Evolutionary conservation across 2,329 filamentous ascomycete genomes (phyloP).

Genomic region (Tolypocladium album): DNA sequence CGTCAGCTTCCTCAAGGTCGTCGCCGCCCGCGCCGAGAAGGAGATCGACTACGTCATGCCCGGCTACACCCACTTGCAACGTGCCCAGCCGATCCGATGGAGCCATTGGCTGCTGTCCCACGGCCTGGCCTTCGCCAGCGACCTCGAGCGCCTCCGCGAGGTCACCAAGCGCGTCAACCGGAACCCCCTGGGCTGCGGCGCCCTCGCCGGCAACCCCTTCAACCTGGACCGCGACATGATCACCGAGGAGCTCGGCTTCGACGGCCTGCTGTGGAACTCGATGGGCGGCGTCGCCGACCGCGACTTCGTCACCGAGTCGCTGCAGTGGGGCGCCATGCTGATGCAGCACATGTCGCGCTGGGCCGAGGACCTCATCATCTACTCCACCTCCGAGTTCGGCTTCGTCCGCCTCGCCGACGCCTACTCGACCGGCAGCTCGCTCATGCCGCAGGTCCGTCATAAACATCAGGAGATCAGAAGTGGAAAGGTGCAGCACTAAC

Average conservation of each 20-base stretch:
- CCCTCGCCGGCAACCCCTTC: constrained; percentile 74
- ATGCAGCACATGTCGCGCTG: constrained; percentile 73
- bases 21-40: constrained; percentile 56
- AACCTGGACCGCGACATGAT: constrained; percentile 40
- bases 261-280: constrained; percentile 63
- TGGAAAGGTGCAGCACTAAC: too few relatives aligned
- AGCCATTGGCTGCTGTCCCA: constrained; percentile 73
- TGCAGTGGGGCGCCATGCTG: constrained; percentile 70
- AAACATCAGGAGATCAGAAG: too few relatives aligned
- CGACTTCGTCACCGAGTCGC: constrained; percentile 72
- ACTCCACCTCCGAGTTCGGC: constrained; percentile 64
- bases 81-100: constrained; percentile 71
- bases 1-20: constrained; percentile 57
- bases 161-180: constrained; percentile 64
- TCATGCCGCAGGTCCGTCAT: too few relatives aligned
- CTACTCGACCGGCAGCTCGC: constrained; percentile 63
- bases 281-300: constrained; percentile 67
- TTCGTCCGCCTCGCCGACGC: constrained; percentile 69
- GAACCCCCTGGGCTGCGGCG: constrained; percentile 62
- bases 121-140: constrained; percentile 57
- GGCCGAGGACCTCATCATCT: constrained; percentile 81
- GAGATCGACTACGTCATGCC: constrained; percentile 77
- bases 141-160: constrained; percentile 68
- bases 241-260: constrained; percentile 60
- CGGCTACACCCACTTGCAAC: constrained; percentile 80